phyloP scores from a whole-genome alignment of 345 rosid species.

The Eucalyptus polyanthemos region DNA sequence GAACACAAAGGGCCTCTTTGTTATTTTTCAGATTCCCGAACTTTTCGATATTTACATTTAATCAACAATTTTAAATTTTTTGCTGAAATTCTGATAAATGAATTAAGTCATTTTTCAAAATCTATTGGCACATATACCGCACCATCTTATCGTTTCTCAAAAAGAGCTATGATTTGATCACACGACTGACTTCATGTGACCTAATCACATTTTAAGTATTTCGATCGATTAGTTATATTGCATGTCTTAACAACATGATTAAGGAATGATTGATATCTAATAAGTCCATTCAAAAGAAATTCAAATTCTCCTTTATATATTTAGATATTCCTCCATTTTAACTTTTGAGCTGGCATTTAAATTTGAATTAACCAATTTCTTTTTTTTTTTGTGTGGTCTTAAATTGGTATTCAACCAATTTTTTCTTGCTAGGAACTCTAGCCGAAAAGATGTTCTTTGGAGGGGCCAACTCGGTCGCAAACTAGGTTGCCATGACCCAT shows the following conservation, averaged over 20 bases:
- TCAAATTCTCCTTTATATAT: not conserved
- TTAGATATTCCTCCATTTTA: not conserved
- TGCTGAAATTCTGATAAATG: not conserved
- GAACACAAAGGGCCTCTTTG: not conserved
- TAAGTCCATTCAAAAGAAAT: too few species aligned
- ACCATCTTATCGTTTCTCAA: not conserved
- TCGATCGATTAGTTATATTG: fast-evolving
- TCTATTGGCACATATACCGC: fast-evolving
- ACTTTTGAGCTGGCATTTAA: not conserved
- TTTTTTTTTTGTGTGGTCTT: not conserved
- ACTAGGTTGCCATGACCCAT: too few species aligned
- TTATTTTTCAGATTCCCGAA: not conserved
- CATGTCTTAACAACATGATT: not conserved
- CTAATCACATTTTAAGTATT: too few species aligned
- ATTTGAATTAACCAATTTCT: too few species aligned
- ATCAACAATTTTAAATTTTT: not conserved
- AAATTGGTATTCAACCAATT: too few species aligned
- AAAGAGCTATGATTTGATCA: not conserved
- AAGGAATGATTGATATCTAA: fast-evolving
- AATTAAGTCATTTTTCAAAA: not conserved
- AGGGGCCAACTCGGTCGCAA: too few species aligned
- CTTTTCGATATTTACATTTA: not conserved
- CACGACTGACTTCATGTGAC: not conserved
- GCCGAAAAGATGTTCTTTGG: too few species aligned
- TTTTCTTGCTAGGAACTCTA: too few species aligned